These are phyloP conservation scores for Mariannaea elegans DNA, from an alignment of 2,329 filamentous ascomycete genomes.

Conservation along the genomic window DNA sequence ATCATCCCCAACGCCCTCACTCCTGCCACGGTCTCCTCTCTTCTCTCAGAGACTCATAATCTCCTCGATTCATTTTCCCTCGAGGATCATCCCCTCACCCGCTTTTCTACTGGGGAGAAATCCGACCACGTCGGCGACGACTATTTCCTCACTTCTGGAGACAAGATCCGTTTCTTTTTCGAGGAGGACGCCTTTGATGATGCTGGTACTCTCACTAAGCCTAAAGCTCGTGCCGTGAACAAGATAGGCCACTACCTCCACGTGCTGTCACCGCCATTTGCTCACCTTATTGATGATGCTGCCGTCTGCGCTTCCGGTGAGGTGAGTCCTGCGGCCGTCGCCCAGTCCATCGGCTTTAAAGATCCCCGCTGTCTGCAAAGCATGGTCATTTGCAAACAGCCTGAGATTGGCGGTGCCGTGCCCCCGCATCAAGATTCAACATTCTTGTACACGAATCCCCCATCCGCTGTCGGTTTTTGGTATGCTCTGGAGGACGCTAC, in stretches of 20 bases:
- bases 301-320: constrained; percentile 39
- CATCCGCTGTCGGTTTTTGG: constrained; percentile 94
- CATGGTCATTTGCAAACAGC: constrained; percentile 99
- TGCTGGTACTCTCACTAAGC: constrained; percentile 72
- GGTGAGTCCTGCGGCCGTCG: constrained; percentile 67
- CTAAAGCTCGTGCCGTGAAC: constrained; percentile 88
- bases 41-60: constrained; percentile 77
- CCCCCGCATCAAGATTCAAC: constrained; percentile 92
- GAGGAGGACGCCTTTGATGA: constrained; percentile 88
- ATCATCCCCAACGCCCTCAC: constrained; percentile 82
- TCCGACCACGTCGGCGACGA: constrained; percentile 86
- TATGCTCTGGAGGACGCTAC: constrained; percentile 95
- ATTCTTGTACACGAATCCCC: constrained; percentile 90
- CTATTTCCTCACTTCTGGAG: constrained; percentile 90
- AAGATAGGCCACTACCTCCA: constrained; percentile 86
- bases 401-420: constrained; percentile 92
- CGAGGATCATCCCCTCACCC: constrained; percentile 88
- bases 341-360: constrained; percentile 73
- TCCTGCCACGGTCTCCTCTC: constrained; percentile 68
- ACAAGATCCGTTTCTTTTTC: constrained; percentile 97
- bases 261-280: constrained; percentile 72
- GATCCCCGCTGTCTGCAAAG: constrained; percentile 86
- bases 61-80: constrained; percentile 82
- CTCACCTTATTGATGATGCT: constrained; percentile 63
- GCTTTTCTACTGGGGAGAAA: constrained; percentile 85